Conservation (phyloP, 2,329 filamentous ascomycete genomes). For the Aspergillus udagawae region DNA sequence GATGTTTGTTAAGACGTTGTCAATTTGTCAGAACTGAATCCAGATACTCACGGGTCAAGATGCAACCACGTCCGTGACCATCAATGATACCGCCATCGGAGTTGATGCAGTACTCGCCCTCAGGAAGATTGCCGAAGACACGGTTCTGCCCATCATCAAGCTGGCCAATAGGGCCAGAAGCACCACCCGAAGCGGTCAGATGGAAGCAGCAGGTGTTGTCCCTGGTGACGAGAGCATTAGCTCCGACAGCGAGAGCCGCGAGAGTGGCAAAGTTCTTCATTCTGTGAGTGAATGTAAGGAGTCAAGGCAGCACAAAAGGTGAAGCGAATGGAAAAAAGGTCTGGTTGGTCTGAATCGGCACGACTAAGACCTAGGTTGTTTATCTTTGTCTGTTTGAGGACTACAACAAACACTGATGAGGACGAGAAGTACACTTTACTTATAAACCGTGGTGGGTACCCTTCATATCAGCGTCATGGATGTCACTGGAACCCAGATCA, state of each 20-base stretch:
- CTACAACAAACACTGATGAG: neutral
- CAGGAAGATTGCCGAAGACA: conserved; percentile 47
- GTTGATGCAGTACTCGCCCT: conserved; percentile 54
- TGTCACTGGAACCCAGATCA: conserved; percentile 5
- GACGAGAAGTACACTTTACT: conserved; percentile 11
- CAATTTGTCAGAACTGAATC: neutral
- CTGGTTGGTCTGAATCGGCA: neutral
- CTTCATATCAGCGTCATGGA: conserved; percentile 9
- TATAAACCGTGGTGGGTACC: conserved; percentile 19
- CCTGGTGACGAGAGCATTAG: conserved; percentile 41
- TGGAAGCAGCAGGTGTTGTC: conserved; percentile 49
- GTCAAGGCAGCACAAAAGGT: neutral
- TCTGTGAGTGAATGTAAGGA: conserved; percentile 8
- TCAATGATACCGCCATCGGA: conserved; percentile 54
- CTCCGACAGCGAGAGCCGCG: conserved; percentile 37
- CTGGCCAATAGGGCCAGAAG: conserved; percentile 55
- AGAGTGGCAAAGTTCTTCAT: conserved; percentile 40
- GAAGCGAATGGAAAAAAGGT: conserved; percentile 11
- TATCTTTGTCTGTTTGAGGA: neutral
- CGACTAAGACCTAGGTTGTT: conserved; percentile 2
- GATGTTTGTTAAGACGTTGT: neutral
- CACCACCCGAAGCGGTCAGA: conserved; percentile 47
- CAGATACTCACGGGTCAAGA: conserved; percentile 53
- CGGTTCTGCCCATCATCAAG: conserved; percentile 60
- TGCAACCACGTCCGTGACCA: conserved; percentile 55